phyloP scores from a whole-genome alignment of 805 yeast genomes.

The Lipomyces chichibuensis region DNA sequence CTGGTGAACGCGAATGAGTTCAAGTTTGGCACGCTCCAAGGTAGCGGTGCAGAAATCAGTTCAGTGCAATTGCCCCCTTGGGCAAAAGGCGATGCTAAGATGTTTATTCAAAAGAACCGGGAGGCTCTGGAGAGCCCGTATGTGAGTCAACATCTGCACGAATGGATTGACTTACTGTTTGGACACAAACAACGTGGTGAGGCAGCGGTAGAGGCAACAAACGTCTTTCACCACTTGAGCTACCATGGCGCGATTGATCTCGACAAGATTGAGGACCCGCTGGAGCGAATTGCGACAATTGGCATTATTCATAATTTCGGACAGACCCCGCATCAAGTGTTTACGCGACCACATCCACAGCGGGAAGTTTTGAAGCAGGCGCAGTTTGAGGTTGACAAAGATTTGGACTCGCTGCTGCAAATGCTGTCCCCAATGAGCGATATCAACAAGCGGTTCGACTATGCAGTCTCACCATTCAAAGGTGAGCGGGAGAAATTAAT shows the following conservation, averaged over 20 bases:
- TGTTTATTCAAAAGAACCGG: slow-evolving; percentile 73
- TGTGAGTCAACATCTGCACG: slow-evolving; percentile 73
- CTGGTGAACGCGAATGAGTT: slow-evolving; percentile 65
- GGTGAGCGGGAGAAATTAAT: slow-evolving; percentile 28
- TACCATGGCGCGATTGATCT: slow-evolving; percentile 82
- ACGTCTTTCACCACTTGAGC: slow-evolving; percentile 82
- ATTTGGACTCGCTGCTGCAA: slow-evolving; percentile 22
- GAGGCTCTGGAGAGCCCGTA: slow-evolving; percentile 83
- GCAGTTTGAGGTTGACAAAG: slow-evolving; percentile 27
- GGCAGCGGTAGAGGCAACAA: slow-evolving; percentile 65
- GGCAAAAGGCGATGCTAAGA: slow-evolving; percentile 77
- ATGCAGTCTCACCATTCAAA: slow-evolving; percentile 18
- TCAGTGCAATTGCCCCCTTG: slow-evolving; percentile 79
- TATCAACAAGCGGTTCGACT: slow-evolving; percentile 19
- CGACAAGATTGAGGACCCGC: slow-evolving; percentile 71
- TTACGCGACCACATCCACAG: slow-evolving; percentile 66
- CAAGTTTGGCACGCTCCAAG: slow-evolving; percentile 72
- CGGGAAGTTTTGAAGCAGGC: slow-evolving; percentile 44
- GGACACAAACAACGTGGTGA: slow-evolving; percentile 78
- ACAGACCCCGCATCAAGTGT: slow-evolving; percentile 79
- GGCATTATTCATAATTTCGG: slow-evolving; percentile 92
- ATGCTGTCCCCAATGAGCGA: slow-evolving; percentile 27
- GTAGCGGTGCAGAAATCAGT: slow-evolving; percentile 53
- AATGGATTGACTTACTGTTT: slow-evolving; percentile 85
- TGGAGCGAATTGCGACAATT: slow-evolving; percentile 73